These are phyloP conservation scores for Aspergillus pseudonomiae DNA, from an alignment of 2,329 filamentous ascomycete genomes.

Conservation along the genomic window DNA sequence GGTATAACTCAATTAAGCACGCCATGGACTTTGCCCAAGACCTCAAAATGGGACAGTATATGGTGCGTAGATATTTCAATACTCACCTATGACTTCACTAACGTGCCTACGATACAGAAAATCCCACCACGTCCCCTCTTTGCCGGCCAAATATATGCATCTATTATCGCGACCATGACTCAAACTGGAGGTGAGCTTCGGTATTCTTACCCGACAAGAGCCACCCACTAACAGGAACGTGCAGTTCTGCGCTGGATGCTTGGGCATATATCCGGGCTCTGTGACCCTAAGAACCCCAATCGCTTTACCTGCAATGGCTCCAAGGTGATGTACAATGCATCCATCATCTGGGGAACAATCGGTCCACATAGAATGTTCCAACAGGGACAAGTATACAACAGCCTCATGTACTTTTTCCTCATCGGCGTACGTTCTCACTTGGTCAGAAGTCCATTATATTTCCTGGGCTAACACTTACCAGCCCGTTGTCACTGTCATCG, in stretches of 20 bases:
- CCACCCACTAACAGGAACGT: background rate
- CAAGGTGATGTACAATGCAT: conserved; percentile 39
- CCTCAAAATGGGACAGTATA: conserved; percentile 38
- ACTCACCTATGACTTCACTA: background rate
- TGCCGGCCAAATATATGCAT: conserved; percentile 37
- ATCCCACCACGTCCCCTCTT: conserved; percentile 38
- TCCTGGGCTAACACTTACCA: background rate
- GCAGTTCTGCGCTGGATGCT: conserved; percentile 37
- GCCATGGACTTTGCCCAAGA: conserved; percentile 38
- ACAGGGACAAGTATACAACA: conserved; percentile 33
- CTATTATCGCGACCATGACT: conserved; percentile 34
- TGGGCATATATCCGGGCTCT: conserved; percentile 32
- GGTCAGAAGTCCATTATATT: background rate
- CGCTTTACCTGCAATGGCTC: conserved; percentile 37
- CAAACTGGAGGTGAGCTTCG: conserved; percentile 34
- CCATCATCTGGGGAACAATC: conserved; percentile 38
- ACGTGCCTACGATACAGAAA: conserved; percentile 15
- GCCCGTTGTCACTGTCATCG: conserved; percentile 34
- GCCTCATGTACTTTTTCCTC: conserved; percentile 36
- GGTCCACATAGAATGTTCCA: conserved; percentile 39
- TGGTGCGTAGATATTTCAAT: conserved; percentile 17
- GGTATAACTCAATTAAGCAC: conserved; percentile 39
- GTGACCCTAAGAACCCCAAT: conserved; percentile 32
- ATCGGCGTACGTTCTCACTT: conserved; percentile 27
- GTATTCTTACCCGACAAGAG: background rate